A percentile compares a stretch with the other conserved stretches of the same genome.
Conservation (phyloP, 1,284 basidiomycete species). For the Leucoagaricus sp. region DNA sequence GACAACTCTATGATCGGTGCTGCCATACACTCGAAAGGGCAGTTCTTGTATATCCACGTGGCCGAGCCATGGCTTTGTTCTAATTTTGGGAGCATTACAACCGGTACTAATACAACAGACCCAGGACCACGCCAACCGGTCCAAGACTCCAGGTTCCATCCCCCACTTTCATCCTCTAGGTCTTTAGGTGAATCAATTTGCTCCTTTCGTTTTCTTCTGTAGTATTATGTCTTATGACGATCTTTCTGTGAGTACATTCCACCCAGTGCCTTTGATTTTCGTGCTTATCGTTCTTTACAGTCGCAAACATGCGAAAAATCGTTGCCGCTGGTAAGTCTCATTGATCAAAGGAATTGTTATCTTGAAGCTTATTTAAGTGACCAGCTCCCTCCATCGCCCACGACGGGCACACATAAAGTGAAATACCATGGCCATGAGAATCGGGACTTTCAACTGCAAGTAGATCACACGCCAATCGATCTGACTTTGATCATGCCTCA, state of each 20-base stretch:
- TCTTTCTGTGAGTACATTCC: constrained; percentile 29
- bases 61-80: constrained; percentile 28
- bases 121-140: constrained; percentile 14
- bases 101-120: constrained; percentile 24
- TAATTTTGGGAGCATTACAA: constrained; percentile 26
- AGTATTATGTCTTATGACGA: constrained; percentile 33
- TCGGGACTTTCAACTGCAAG: constrained; percentile 67
- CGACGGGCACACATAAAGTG: constrained; percentile 52
- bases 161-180: constrained; percentile 14
- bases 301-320: constrained; percentile 32
- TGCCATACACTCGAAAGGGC: constrained; percentile 25
- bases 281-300: constrained; percentile 19
- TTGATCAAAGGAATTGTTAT: not conserved
- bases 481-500: constrained; percentile 70
- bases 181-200: constrained; percentile 1
- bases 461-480: constrained; percentile 53
- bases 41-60: constrained; percentile 35
- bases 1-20: constrained; percentile 14
- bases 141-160: constrained; percentile 13
- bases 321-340: constrained; percentile 25
- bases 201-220: constrained; percentile 14
- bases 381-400: constrained; percentile 14
- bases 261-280: constrained; percentile 11
- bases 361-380: not conserved
- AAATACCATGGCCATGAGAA: constrained; percentile 53